phyloP scores from a whole-genome alignment of 2,329 filamentous ascomycete species.

The Verticillium zaregamsianum region DNA sequence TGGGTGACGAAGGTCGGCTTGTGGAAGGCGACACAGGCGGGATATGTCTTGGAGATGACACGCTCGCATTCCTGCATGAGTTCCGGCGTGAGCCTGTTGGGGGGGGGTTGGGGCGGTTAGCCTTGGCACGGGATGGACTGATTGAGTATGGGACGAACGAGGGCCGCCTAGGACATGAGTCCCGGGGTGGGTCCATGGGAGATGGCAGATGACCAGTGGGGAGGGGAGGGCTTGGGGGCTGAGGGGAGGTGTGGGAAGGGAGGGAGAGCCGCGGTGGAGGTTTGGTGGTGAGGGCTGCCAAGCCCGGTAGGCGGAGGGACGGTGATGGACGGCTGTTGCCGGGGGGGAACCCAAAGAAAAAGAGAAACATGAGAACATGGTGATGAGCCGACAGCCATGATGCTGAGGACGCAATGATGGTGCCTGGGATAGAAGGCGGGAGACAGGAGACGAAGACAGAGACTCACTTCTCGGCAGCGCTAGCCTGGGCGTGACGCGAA shows the following conservation, averaged over 20 bases:
- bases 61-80: conserved; percentile 56
- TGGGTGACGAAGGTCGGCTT: conserved; percentile 59
- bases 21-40: conserved; percentile 59
- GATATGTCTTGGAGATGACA: conserved; percentile 57
- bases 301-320: conserved; percentile 1
- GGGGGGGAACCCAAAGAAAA: conserved; percentile 5
- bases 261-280: not conserved
- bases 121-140: not conserved
- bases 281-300: not conserved
- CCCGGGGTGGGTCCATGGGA: not conserved
- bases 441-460: too few species aligned
- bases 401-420: not conserved
- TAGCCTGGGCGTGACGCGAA: conserved; percentile 42
- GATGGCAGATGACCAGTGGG: conserved; percentile 1
- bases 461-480: conserved; percentile 51
- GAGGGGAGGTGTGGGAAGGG: not conserved
- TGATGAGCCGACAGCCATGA: not conserved
- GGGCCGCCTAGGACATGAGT: not conserved
- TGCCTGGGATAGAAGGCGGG: conserved; percentile 1
- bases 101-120: conserved; percentile 16
- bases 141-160: not conserved
- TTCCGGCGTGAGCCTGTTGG: conserved; percentile 47
- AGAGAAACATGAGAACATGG: not conserved
- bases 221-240: conserved; percentile 3
- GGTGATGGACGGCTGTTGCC: not conserved